These are phyloP conservation scores for Magnaporthiopsis rhizophila DNA, from an alignment of 2,329 filamentous ascomycete genomes.

Conservation along the genomic window DNA sequence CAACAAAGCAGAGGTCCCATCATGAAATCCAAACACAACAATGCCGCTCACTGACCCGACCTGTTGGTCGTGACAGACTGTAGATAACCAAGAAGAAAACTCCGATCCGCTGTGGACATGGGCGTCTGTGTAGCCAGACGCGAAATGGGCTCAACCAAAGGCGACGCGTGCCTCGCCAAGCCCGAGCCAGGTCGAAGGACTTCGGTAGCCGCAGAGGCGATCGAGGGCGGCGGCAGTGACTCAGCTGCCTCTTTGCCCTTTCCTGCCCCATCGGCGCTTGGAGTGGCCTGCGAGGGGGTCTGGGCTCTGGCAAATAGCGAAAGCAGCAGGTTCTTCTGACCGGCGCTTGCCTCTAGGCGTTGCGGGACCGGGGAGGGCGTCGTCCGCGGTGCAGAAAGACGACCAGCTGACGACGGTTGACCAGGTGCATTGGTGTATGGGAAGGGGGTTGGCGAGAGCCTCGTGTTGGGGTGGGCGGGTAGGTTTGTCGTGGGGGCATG, in stretches of 20 bases:
- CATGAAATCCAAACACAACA: background rate
- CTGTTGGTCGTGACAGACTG: conserved; percentile 41
- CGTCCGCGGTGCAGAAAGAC: background rate
- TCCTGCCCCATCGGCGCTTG: conserved; percentile 13
- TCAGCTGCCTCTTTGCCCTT: conserved; percentile 16
- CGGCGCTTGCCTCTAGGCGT: conserved; percentile 28
- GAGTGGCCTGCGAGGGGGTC: conserved; percentile 14
- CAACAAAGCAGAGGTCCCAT: background rate
- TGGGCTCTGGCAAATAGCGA: conserved; percentile 54
- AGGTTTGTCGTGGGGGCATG: background rate
- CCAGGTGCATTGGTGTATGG: background rate
- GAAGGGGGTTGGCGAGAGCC: background rate
- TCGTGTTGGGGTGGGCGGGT: background rate
- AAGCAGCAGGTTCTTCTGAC: conserved; percentile 40
- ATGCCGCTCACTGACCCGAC: conserved; percentile 22
- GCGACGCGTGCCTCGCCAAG: conserved; percentile 10
- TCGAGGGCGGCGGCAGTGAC: background rate
- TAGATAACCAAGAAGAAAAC: conserved; percentile 69
- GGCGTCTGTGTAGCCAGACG: conserved; percentile 43
- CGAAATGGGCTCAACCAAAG: conserved; percentile 14
- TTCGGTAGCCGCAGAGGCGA: background rate
- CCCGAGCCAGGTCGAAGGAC: conserved; percentile 18
- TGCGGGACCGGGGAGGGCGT: conserved; percentile 19
- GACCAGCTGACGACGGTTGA: no score
- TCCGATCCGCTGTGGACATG: conserved; percentile 63